Evolutionary conservation across 768 basidiomycete species (phyloP).

Genomic region (Amanita brunnescens): DNA sequence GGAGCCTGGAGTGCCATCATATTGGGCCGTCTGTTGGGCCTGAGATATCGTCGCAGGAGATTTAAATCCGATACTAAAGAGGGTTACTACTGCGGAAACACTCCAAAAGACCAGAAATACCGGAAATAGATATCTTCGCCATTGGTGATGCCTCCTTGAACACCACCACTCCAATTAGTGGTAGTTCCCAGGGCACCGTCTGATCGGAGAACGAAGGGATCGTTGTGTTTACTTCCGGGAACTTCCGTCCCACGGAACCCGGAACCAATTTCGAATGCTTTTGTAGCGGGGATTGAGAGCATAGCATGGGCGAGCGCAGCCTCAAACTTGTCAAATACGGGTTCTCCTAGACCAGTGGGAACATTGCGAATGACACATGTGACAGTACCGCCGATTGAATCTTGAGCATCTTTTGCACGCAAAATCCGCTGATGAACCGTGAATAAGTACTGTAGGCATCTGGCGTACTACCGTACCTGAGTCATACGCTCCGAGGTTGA

Average conservation of each 20-base stretch:
- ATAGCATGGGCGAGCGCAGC: constrained; percentile 94
- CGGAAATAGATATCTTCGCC: constrained; percentile 97
- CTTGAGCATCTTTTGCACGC: constrained; percentile 80
- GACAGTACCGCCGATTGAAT: constrained; percentile 97
- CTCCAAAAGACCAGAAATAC: constrained; percentile 24
- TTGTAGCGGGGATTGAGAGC: constrained; percentile 98
- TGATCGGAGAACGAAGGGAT: constrained; percentile 58
- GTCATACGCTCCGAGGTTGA: constrained; percentile 90
- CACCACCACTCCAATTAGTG: constrained; percentile 95
- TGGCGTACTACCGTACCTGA: constrained; percentile 38
- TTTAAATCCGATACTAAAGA: constrained; percentile 84
- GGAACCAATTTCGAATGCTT: constrained; percentile 95
- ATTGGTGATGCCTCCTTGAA: constrained; percentile 97
- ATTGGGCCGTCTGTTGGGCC: constrained; percentile 82
- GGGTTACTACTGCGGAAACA: not conserved
- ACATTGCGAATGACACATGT: constrained; percentile 92
- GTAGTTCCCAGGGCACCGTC: constrained; percentile 73
- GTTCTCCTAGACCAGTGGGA: constrained; percentile 91
- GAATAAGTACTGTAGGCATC: not conserved
- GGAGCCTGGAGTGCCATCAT: constrained; percentile 82
- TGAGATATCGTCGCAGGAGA: constrained; percentile 97
- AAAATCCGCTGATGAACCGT: constrained; percentile 83
- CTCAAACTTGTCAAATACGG: constrained; percentile 98
- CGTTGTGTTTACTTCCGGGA: constrained; percentile 90
- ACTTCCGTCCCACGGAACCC: constrained; percentile 94